Evolutionary conservation across 495 filamentous ascomycete genomes (phyloP), one percentile per base, ranked within the genome.

Genomic region (Aspergillus indologenus): DNA sequence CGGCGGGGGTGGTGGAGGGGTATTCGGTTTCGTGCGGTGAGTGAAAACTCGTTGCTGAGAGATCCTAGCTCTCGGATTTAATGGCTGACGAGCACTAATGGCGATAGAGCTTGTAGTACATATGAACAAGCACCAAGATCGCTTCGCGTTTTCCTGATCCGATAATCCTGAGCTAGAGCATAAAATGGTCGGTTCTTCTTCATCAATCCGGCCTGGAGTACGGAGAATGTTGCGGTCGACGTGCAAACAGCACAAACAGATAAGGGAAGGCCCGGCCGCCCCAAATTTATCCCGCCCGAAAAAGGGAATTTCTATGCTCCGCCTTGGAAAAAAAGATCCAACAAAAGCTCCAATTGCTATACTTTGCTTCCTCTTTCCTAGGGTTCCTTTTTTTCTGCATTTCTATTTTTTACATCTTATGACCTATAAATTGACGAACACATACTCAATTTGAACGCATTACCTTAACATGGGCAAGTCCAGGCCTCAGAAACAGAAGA

Each of bases 241-340:
- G 74, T 79, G 76, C 76, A 79, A 79, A 78, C 74, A 58, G 49
- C 60, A 59, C 76, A 79, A 79, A 79, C 76, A 77, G 69, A 69
- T 68, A 66, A 71, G 66, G 65, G 61, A 61, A 45, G 34, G 7
- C 58, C 60, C n/a, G n/a, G n/a, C n/a, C n/a, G n/a, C n/a, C 55
- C 61, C 60, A 69, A 76, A 71, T 63, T 71, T 75, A 51, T 68
- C 63, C 58, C 48, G 34, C 54, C 58, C 56, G 34, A 56, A 62
- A 59, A 57, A 53, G 61, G 60, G 53, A 56, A 45, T 65, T 45
- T 53, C 34, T 42, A 54, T 52, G 48, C 48, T 51, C 48, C 48
- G 48, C 48, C 24, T 51, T 29, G 15, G 26, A 29, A 29, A 29
- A 29, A 42, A 54, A 42, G 20, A 22, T 50, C 22, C 26, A 29